These are phyloP conservation scores for Xylaria acuta DNA, from an alignment of 495 filamentous ascomycete genomes.

Conservation along the genomic window DNA sequence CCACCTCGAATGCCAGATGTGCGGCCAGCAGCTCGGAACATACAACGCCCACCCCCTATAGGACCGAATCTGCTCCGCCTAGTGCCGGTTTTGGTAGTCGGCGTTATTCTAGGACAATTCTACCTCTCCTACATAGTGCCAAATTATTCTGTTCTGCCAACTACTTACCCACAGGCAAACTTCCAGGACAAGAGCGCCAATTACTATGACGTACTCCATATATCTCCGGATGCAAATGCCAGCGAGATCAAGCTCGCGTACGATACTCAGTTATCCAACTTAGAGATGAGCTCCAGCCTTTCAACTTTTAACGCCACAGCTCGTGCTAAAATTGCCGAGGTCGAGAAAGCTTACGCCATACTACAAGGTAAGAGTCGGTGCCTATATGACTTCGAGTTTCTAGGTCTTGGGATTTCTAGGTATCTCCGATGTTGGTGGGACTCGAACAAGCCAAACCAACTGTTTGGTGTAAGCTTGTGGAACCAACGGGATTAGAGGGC, in stretches of 20 bases:
- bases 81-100: not conserved
- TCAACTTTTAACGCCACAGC: not conserved
- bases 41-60: not conserved
- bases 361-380: not conserved
- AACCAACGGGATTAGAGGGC: not conserved
- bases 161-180: not conserved
- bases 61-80: not conserved
- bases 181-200: constrained; percentile 2
- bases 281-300: not conserved
- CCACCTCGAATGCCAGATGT: not conserved
- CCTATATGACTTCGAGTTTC: not conserved
- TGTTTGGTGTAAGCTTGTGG: not conserved
- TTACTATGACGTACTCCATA: not conserved
- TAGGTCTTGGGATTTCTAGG: not conserved
- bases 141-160: not conserved
- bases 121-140: constrained; percentile 2
- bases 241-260: not conserved
- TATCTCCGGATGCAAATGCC: not conserved
- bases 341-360: not conserved
- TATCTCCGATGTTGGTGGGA: not conserved
- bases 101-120: not conserved
- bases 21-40: not conserved
- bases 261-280: not conserved
- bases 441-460: not conserved
- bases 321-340: not conserved